These are phyloP conservation scores for Saccharomyces mikatae DNA, from an alignment of 805 yeast genomes.

Conservation along the genomic window DNA sequence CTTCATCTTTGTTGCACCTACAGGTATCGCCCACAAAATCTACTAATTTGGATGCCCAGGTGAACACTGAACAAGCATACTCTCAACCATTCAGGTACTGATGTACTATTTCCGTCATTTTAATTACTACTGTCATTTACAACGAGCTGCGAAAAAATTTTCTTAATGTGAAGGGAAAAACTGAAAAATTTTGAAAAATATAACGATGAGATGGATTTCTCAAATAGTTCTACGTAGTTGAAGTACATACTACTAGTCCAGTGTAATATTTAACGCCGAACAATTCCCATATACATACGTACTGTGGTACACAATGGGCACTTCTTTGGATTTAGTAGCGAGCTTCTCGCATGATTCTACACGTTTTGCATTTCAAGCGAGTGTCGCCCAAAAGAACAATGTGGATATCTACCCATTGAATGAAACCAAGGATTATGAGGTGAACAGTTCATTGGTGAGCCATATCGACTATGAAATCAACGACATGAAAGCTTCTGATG, in stretches of 20 bases:
- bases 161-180: neutral
- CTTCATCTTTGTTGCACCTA: slow-evolving; percentile 7
- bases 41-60: slow-evolving; percentile 10
- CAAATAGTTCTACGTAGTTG: neutral
- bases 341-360: slow-evolving; percentile 26
- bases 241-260: neutral
- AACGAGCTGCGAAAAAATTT: neutral
- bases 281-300: neutral
- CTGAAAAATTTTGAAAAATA: neutral
- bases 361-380: slow-evolving; percentile 30
- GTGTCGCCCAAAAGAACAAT: slow-evolving; percentile 27
- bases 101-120: neutral
- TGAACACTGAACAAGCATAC: slow-evolving; percentile 25
- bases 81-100: slow-evolving; percentile 27
- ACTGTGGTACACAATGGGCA: slow-evolving; percentile 8
- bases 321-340: slow-evolving; percentile 15
- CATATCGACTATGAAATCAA: slow-evolving; percentile 28
- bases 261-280: neutral
- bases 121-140: neutral
- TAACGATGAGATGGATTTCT: neutral
- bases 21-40: slow-evolving; percentile 25
- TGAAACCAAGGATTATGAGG: slow-evolving; percentile 15
- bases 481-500: slow-evolving; percentile 22
- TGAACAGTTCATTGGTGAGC: slow-evolving; percentile 26
- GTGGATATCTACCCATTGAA: slow-evolving; percentile 30